Evolutionary conservation across 495 filamentous ascomycete species (phyloP).

Genomic region (Acidomyces sp.): DNA sequence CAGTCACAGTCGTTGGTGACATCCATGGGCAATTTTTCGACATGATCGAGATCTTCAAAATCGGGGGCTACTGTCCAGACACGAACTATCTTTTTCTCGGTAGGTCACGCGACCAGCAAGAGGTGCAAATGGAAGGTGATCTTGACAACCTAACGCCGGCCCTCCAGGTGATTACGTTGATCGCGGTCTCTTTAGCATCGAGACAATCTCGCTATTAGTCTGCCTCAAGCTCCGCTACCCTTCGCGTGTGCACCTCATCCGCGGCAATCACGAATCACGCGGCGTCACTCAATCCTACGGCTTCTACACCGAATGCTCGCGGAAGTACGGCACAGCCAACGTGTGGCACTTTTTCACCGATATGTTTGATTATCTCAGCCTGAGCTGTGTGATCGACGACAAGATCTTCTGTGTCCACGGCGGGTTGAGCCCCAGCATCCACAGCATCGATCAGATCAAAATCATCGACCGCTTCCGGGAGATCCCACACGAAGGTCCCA

Average conservation of each 20-base stretch:
- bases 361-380: conserved; percentile 96
- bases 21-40: conserved; percentile 99
- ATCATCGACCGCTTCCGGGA: conserved; percentile 97
- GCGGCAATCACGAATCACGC: conserved; percentile 93
- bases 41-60: conserved; percentile 97
- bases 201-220: conserved; percentile 88
- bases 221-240: conserved; percentile 96
- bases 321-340: conserved; percentile 95
- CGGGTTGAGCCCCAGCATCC: conserved; percentile 86
- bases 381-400: conserved; percentile 95
- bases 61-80: conserved; percentile 89
- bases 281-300: conserved; percentile 98
- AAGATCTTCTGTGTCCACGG: conserved; percentile 98
- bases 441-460: conserved; percentile 98
- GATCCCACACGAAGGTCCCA: conserved; percentile 95
- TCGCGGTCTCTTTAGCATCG: conserved; percentile 93
- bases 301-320: conserved; percentile 94
- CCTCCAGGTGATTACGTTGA: conserved; percentile 82
- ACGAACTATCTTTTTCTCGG: conserved; percentile 97
- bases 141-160: not conserved
- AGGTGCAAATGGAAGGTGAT: not conserved
- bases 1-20: conserved; percentile 96
- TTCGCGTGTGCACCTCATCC: conserved; percentile 93
- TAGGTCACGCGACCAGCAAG: conserved; percentile 28
- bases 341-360: conserved; percentile 99